Conservation (phyloP, 371 early-diverging fungal species). For the Mycotypha africana region DNA sequence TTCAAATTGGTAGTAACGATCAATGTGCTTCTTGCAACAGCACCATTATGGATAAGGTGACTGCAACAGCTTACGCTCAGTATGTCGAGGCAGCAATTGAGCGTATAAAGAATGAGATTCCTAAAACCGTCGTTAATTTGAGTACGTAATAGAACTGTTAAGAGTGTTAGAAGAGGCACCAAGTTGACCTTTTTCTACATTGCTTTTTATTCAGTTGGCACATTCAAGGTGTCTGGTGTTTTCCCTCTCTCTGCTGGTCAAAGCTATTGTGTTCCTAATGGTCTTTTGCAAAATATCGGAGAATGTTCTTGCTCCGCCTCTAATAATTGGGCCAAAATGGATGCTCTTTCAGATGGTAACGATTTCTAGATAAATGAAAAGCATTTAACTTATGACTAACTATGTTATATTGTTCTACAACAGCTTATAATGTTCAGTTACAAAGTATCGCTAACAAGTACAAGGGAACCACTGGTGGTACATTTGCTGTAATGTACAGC, state of each 20-base stretch:
- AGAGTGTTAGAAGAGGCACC: background rate
- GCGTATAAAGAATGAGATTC: slow-evolving; percentile 20
- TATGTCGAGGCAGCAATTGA: slow-evolving; percentile 31
- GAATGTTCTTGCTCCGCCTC: slow-evolving; percentile 17
- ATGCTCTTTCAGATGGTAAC: slow-evolving; percentile 13
- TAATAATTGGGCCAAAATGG: slow-evolving; percentile 13
- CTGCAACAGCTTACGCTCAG: slow-evolving; percentile 17
- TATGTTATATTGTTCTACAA: no score
- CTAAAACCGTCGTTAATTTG: slow-evolving; percentile 32
- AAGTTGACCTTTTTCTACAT: background rate
- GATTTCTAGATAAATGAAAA: no score
- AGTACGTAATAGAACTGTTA: no score
- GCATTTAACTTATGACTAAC: no score
- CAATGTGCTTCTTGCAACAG: slow-evolving; percentile 52
- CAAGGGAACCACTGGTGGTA: slow-evolving; percentile 4
- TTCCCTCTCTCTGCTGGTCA: slow-evolving; percentile 8
- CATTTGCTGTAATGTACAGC: slow-evolving; percentile 22
- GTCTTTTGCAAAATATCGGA: slow-evolving; percentile 2
- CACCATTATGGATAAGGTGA: slow-evolving; percentile 2
- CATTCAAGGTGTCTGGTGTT: slow-evolving; percentile 14
- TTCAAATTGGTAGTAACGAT: slow-evolving; percentile 71
- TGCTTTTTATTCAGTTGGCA: slow-evolving; percentile 5
- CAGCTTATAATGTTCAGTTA: slow-evolving; percentile 7
- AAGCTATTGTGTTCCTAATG: slow-evolving; percentile 11
- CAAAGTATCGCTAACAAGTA: slow-evolving; percentile 12